Percentiles rank a stretch among this genome's conserved stretches.
These are phyloP conservation scores for Triangularia setosa DNA, from an alignment of 2,329 filamentous ascomycete species.

Conservation along the genomic window DNA sequence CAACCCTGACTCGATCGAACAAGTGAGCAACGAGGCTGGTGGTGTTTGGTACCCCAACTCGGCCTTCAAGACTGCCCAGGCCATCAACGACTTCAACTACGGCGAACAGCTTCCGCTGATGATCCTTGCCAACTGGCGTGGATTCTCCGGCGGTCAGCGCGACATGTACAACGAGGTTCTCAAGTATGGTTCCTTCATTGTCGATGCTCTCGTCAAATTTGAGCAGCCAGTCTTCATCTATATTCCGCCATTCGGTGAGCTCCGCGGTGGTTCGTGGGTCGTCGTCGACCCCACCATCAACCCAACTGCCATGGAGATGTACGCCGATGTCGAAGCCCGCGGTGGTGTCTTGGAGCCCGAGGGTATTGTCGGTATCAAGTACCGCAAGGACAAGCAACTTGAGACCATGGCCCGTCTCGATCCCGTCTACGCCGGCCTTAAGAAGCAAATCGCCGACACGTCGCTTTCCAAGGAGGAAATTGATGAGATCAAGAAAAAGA, in stretches of 20 bases:
- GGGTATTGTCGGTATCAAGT: slow-evolving; percentile 98
- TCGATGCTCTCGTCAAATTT: slow-evolving; percentile 96
- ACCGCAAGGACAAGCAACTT: slow-evolving; percentile 93
- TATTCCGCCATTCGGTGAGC: slow-evolving; percentile 93
- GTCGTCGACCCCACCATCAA: slow-evolving; percentile 99
- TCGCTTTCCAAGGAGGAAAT: slow-evolving; percentile 69
- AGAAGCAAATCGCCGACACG: slow-evolving; percentile 65
- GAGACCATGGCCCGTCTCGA: slow-evolving; percentile 96
- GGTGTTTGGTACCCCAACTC: slow-evolving; percentile 99
- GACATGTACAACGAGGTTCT: slow-evolving; percentile 99
- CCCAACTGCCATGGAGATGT: slow-evolving; percentile 97
- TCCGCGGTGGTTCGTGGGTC: slow-evolving; percentile 98
- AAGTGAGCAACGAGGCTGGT: slow-evolving; percentile 89
- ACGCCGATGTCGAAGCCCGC: slow-evolving; percentile 89
- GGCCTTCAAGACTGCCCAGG: slow-evolving; percentile 98
- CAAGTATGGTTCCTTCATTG: slow-evolving; percentile 99
- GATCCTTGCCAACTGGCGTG: slow-evolving; percentile 99
- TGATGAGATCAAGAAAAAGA: slow-evolving; percentile 75
- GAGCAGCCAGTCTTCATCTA: slow-evolving; percentile 99
- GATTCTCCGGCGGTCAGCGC: slow-evolving; percentile 98
- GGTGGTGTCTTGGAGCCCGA: slow-evolving; percentile 97
- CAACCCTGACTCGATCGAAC: slow-evolving; percentile 97
- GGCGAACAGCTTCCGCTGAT: slow-evolving; percentile 97
- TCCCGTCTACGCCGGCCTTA: slow-evolving; percentile 74
- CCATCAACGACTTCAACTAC: slow-evolving; percentile 98